Base-by-base conservation (phyloP, 805 yeast genomes). In the Wickerhamomyces sydowiorum region DNA sequence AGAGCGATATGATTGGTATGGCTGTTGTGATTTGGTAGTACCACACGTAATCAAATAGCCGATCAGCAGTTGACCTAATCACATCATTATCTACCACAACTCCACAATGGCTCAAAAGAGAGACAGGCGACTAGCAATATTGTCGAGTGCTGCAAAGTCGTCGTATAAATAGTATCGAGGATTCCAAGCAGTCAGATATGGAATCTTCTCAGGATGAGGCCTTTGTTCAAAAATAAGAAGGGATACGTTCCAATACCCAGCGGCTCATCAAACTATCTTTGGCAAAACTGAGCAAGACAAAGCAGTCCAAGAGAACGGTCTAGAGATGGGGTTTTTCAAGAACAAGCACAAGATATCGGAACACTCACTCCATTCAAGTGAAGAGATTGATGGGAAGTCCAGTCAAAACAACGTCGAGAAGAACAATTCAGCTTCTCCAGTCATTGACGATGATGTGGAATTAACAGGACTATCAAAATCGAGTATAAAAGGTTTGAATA, bases 401-500 rank as follows among this genome's bases (percentile, higher is more conserved):
- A 12, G 30, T 9, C 18, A 13, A 13, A 14, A n/a, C 5, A n/a
- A 28, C 5, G 30, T 14, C 15, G 5, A 28, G 8, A 28, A 14
- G 5, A 28, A 9, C 15, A 18, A 28, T 17, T 20, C 18, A 6
- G 17, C 33, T 9, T 17, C 15, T 4, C 5, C 22, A 17, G 20
- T 5, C 8, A 9, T 14, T 7, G 14, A 30, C 14, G 14, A 18
- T 30, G 33, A 30, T 4, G 14, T 12, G 3, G 33, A 5, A 3
- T 14, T 14, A 30, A 4, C 12, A 5, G 19, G 19, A 9, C 8
- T 24, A 8, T 14, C 30, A 12, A 27, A 13, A 27, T 12, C 30
- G 6, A 27, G 15, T 12, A 14, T 5, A 27, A 68, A 66, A 41
- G 72, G 79, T 8, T 82, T 83, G 4, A 77, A 77, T 47, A 80